Base-by-base conservation (phyloP, 345 rosid genomes). In the Anacardium occidentale region DNA sequence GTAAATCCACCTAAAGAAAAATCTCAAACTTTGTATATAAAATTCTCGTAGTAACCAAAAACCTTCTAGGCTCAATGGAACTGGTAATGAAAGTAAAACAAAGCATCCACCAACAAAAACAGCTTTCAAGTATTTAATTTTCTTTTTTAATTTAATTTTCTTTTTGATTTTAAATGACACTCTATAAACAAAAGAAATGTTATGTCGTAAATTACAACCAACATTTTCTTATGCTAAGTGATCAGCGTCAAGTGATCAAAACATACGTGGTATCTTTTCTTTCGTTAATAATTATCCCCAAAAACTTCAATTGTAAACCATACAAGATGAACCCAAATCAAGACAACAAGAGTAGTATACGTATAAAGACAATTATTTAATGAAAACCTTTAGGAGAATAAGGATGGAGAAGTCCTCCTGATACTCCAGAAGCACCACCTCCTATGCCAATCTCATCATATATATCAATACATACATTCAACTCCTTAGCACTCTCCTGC, bases 321-420 rank as follows among this genome's bases (percentile, higher is more conserved):
- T 0, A 37, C 42, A 34, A 34, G 7, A 2, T 6, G 40, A 6
- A 34, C 40, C 40, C 10, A 3, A 24, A 63, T 10, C 22, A 4
- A 14, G 52, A 22, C 55, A 40, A 62, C 40, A 56, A 32, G 32
- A 69, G 69, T 71, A 17, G 65, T 29, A 12, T 37, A 20, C 56
- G 60, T 32, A 37, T 10, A 62, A 68, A 45, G 64, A 24, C 66
- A 45, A 37, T 37, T 5, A 37, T 37, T 26, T 57, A 60, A 67
- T 17, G 47, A 10, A 22, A 73, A 94, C 97, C 97, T 89, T 92
- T 90, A 53, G 95, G 97, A 54, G 95, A 92, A 80, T 94, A 92
- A 53, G 97, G 98, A 65, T 94, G 97, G 62, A 94, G 91, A 2
- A 92, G 93, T 13, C 98, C 98, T 52, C 98, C 98, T 10, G 98